Base-by-base conservation (phyloP, 192 early-diverging fungal genomes). In the Coemansia umbellata region DNA sequence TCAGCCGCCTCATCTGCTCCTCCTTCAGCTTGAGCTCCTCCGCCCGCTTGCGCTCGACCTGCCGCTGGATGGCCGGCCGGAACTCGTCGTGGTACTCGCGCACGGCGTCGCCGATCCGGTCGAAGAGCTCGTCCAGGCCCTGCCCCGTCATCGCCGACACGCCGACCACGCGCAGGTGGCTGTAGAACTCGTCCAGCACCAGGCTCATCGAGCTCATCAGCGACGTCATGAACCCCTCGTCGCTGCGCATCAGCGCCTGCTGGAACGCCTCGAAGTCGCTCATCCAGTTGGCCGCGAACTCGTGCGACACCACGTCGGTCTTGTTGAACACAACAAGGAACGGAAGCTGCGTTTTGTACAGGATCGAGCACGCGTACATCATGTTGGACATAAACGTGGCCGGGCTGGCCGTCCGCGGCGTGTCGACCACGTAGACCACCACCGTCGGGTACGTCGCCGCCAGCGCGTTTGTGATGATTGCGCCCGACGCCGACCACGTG, bases 361-460 rank as follows among this genome's bases (percentile, higher is more conserved):
- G 82, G 65, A 98, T 98, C 32, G 79, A 86, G 69, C 91, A 92
- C 24, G 95, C 95, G 69, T 98, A 98, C 49, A 98, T 79, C 94
- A 98, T 96, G 76, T 98, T 98, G 58, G 87, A 89, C 93, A 98
- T 95, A 68, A 98, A 98, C 2, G 95, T 98, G 11, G 90, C 89
- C 6, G 95, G 95, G 37, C 78, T 75, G 17, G 91, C 85, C 8
- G 91, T 91, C 28, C 95, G 85, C 1, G 95, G 94, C 31, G 95
- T 98, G 68, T 98, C 95, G 58, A 98, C 90, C 59, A 96, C 85
- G 53, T 96, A 98, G 2, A 87, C 88, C 3, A 96, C 76, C 40
- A 91, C 87, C 5, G 93, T 93, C 8, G 95, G 95, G 64, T 92
- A 91, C 10, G 88, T 83, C 2, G 94, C 86, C 0, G 95, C 92